Percentiles rank a stretch among this genome's conserved stretches.
Conservation (phyloP, 306 rosid genomes). For the Heteromeles arbutifolia region DNA sequence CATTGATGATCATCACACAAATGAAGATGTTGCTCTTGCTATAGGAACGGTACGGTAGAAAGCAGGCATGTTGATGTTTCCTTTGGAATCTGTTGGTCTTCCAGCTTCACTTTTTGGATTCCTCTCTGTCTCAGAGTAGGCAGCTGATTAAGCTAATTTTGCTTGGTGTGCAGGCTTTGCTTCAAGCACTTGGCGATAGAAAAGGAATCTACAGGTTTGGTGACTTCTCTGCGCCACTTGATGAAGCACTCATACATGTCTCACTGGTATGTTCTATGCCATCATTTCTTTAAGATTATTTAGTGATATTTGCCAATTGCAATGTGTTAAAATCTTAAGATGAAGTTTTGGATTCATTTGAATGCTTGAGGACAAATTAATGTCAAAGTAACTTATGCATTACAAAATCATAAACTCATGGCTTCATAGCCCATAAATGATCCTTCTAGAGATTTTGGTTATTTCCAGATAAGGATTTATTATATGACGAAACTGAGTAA, state of each 20-base stretch:
- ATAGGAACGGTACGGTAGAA: constrained; percentile 68
- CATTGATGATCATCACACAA: constrained; percentile 91
- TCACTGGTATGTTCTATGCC: constrained; percentile 56
- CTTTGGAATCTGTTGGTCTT: not conserved
- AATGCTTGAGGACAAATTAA: not conserved
- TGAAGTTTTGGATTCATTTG: not conserved
- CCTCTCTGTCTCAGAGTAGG: not conserved
- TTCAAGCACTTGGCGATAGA: constrained; percentile 91
- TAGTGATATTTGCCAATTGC: not conserved
- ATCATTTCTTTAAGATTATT: not conserved
- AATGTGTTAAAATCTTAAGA: not conserved
- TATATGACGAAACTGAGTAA: not conserved
- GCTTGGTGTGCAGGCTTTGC: constrained; percentile 57
- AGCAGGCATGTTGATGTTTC: constrained; percentile 8
- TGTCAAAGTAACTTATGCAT: not conserved
- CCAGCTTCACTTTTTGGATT: not conserved
- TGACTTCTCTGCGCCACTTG: constrained; percentile 93
- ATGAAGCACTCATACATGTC: constrained; percentile 85
- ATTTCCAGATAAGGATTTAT: not conserved
- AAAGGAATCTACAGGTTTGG: constrained; percentile 96
- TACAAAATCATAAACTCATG: not conserved
- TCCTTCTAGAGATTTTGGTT: not conserved
- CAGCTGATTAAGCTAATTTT: constrained; percentile 6
- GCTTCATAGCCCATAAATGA: not conserved
- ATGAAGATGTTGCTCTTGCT: constrained; percentile 91